Percentiles rank a stretch among this genome's conserved stretches.
These are phyloP conservation scores for Collybia sp. DNA, from an alignment of 768 basidiomycete species.

Conservation along the genomic window DNA sequence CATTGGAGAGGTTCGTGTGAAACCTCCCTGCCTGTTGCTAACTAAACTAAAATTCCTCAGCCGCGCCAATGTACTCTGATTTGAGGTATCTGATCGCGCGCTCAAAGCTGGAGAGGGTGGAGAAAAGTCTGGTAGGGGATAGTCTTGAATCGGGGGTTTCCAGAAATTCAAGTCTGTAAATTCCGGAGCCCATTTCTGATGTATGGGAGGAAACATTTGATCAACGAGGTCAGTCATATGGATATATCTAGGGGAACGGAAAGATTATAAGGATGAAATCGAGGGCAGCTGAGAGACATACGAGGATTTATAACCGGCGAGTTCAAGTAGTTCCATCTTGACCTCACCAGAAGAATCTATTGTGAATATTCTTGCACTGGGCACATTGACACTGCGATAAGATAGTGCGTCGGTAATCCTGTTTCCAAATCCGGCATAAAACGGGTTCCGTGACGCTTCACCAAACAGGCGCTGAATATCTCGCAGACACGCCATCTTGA, in stretches of 20 bases:
- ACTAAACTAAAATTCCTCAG: slow-evolving; percentile 77
- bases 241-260: slow-evolving; percentile 63
- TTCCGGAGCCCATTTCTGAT: slow-evolving; percentile 83
- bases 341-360: slow-evolving; percentile 94
- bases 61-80: slow-evolving; percentile 66
- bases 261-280: not conserved
- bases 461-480: slow-evolving; percentile 93
- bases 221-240: slow-evolving; percentile 99
- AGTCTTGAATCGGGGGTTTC: slow-evolving; percentile 77
- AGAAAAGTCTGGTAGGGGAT: slow-evolving; percentile 70
- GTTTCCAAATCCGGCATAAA: slow-evolving; percentile 98
- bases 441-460: slow-evolving; percentile 64
- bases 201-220: slow-evolving; percentile 97
- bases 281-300: slow-evolving; percentile 19
- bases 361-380: slow-evolving; percentile 93
- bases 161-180: slow-evolving; percentile 98
- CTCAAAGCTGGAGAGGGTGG: slow-evolving; percentile 94
- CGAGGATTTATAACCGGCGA: slow-evolving; percentile 97
- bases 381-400: slow-evolving; percentile 94
- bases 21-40: slow-evolving; percentile 32
- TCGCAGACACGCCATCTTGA: slow-evolving; percentile 98
- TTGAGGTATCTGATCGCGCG: slow-evolving; percentile 85
- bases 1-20: too few relatives aligned
- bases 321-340: slow-evolving; percentile 93
- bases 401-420: slow-evolving; percentile 97